Evolutionary conservation across 2,329 filamentous ascomycete species (phyloP).

Genomic region (Botrytis aclada): DNA sequence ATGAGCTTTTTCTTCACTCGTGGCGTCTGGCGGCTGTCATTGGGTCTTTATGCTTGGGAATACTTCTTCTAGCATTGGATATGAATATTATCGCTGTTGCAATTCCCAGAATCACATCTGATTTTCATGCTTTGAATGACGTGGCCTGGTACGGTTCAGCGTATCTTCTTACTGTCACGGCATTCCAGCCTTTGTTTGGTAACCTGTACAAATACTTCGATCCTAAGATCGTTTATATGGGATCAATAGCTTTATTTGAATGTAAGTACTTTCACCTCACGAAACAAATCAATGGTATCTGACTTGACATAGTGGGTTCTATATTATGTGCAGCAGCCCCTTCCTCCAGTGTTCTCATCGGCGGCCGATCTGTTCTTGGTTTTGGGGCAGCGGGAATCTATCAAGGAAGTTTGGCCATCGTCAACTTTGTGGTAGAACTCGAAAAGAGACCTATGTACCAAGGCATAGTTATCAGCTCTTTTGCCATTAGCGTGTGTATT

Average conservation of each 20-base stretch:
- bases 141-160: constrained; percentile 43
- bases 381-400: constrained; percentile 48
- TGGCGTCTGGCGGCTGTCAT: constrained; percentile 9
- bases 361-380: constrained; percentile 48
- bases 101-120: constrained; percentile 51
- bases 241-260: constrained; percentile 18
- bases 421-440: constrained; percentile 43
- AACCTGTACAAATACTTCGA: constrained; percentile 30
- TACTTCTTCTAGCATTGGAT: constrained; percentile 8
- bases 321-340: constrained; percentile 46
- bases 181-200: constrained; percentile 21
- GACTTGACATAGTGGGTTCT: constrained; percentile 39
- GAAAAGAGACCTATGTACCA: constrained; percentile 13
- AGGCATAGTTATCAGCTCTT: constrained; percentile 20
- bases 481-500: constrained; percentile 21
- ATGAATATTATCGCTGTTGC: constrained; percentile 32
- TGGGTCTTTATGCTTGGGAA: constrained; percentile 3
- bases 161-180: constrained; percentile 42
- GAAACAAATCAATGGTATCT: neutral
- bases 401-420: constrained; percentile 48
- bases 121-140: constrained; percentile 41
- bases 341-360: constrained; percentile 45
- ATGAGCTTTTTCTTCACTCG: constrained; percentile 3
- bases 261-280: neutral
- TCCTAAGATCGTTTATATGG: constrained; percentile 14